These are phyloP conservation scores for Abortiporus biennis DNA, from an alignment of 1,284 basidiomycete species.

Conservation along the genomic window DNA sequence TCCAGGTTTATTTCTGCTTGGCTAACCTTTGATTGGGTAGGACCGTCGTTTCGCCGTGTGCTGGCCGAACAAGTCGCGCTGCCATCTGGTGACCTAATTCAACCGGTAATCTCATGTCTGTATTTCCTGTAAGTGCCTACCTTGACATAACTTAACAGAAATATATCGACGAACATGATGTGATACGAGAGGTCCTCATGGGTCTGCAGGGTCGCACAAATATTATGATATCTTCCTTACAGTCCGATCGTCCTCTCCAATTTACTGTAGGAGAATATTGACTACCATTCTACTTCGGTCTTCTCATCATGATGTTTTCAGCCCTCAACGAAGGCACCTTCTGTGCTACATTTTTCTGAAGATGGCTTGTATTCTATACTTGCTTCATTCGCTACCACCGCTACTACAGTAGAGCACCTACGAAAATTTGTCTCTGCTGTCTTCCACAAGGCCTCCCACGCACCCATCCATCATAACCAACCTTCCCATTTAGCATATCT, in stretches of 20 bases:
- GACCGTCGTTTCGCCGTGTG: conserved; percentile 38
- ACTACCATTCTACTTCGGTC: too few relatives aligned
- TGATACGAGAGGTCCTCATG: conserved; percentile 69
- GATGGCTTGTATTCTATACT: conserved; percentile 60
- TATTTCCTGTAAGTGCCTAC: too few relatives aligned
- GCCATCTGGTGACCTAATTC: too few relatives aligned
- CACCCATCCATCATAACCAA: too few relatives aligned
- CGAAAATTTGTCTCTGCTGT: conserved; percentile 51
- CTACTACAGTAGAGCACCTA: conserved; percentile 55
- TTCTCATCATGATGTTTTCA: conserved; percentile 26
- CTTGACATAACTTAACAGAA: too few relatives aligned
- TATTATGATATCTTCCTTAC: conserved; percentile 44
- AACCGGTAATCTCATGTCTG: too few relatives aligned
- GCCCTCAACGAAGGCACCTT: conserved; percentile 48
- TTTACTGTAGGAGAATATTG: too few relatives aligned
- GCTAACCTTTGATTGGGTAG: conserved; percentile 24
- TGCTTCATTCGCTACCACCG: conserved; percentile 42
- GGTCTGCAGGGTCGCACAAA: conserved; percentile 65
- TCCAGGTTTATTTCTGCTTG: too few relatives aligned
- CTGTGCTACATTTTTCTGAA: conserved; percentile 58
- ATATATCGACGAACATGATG: conserved; percentile 68
- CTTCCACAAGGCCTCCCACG: conserved; percentile 25
- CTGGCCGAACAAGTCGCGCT: conserved; percentile 28
- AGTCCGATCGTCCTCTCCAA: too few relatives aligned
- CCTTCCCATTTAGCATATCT: conserved; percentile 7